Evolutionary conservation across 805 yeast species (phyloP), one percentile per base, ranked within the genome.

Genomic region (Clavispora vitiphila): DNA sequence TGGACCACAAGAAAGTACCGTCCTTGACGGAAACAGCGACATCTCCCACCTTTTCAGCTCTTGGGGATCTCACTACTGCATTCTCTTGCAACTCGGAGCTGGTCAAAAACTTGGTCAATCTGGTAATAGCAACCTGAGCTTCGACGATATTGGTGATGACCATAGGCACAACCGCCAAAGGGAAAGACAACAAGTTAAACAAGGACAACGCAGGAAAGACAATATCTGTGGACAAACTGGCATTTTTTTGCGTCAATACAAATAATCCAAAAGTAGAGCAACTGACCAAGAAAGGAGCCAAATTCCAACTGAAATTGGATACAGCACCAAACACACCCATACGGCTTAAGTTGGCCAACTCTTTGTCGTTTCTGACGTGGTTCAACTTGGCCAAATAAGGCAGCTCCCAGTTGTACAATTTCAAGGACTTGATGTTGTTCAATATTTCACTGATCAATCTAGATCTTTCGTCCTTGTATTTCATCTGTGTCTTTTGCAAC

Each of bases 341-440:
- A 52, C 69, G 78, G 51, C 74, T 79, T 63, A 93, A 74, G 52
- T 86, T 90, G 23, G 72, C 72, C 61, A 90, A 76, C 64, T 90
- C 96, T 54, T 83, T 81, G 35, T 86, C 86, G 58, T 91, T 88
- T 74, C 99, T 83, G 18, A 91, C 95, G 55, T 80, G 67, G 49
- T 78, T 78, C 43, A 95, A 71, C 53, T 83, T 84, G 22, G 72
- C 75, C 56, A 78, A 77, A 60, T 87, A 89, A 3, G 98, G 95
- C 24, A 61, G 67, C 65, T 93, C 99, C 99, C 99, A 93, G 2
- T 95, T 95, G 57, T 93, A 93, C 38, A 95, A 73, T 61, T 93
- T 93, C 60, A 93, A 72, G 10, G 96, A 87, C 67, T 89, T 91
- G 61, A 93, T 87, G 57, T 90, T 91, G 61, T 86, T 87, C 60